These are phyloP conservation scores for Blastobotrys proliferans DNA, from an alignment of 1,139 yeast genomes.

Conservation along the genomic window DNA sequence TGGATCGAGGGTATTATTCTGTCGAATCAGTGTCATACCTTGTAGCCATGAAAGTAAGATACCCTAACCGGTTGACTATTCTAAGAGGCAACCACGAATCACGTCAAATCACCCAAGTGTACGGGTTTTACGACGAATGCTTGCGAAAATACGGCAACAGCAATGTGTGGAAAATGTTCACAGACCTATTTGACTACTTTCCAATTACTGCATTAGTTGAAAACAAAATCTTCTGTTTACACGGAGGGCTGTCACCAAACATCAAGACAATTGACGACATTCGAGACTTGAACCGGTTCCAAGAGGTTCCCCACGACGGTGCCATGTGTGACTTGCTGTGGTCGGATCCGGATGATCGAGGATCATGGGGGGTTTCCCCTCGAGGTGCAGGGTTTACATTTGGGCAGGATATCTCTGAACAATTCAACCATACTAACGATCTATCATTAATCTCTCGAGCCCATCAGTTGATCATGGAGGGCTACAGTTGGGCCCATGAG, in stretches of 20 bases:
- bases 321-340: constrained; percentile 97
- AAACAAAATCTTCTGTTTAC: constrained; percentile 82
- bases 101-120: constrained; percentile 94
- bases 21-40: constrained; percentile 78
- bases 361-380: constrained; percentile 96
- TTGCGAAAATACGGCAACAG: constrained; percentile 93
- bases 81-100: constrained; percentile 97
- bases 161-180: constrained; percentile 82
- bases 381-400: constrained; percentile 98
- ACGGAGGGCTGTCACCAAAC: constrained; percentile 95
- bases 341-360: constrained; percentile 97
- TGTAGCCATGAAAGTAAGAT: constrained; percentile 83
- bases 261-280: constrained; percentile 87
- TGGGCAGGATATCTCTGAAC: constrained; percentile 82
- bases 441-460: constrained; percentile 91
- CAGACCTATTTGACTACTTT: constrained; percentile 84
- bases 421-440: constrained; percentile 75
- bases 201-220: constrained; percentile 92
- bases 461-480: constrained; percentile 98
- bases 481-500: constrained; percentile 59
- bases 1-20: constrained; percentile 95
- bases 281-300: constrained; percentile 77
- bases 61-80: constrained; percentile 88
- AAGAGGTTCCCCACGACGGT: constrained; percentile 98
- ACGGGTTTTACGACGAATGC: constrained; percentile 97